phyloP scores from a whole-genome alignment of 139 green algal genomes.

The Pseudopediastrum boryanum region DNA sequence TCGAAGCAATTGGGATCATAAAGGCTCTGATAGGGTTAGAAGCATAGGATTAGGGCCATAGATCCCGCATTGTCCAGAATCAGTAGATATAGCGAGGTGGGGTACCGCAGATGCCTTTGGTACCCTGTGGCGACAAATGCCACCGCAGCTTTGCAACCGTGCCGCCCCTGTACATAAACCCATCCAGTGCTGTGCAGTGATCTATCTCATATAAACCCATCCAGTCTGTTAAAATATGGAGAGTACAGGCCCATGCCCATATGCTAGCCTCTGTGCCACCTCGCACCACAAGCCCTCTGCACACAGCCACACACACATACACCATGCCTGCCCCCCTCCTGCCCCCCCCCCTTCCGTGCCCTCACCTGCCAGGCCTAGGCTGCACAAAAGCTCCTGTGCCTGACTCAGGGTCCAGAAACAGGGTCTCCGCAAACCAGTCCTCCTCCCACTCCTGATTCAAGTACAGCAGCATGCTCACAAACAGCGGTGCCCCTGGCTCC shows the following conservation, averaged over 20 bases:
- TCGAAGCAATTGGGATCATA: too few relatives aligned
- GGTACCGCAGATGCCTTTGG: too few relatives aligned
- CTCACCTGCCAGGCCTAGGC: neutral
- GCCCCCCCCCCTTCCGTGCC: neutral
- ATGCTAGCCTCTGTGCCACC: neutral
- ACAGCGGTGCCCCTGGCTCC: conserved; percentile 79
- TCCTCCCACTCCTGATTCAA: conserved; percentile 74
- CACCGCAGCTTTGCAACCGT: too few relatives aligned
- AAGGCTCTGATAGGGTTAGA: too few relatives aligned
- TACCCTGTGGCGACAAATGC: too few relatives aligned
- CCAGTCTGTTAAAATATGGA: neutral
- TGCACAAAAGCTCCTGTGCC: conserved; percentile 1
- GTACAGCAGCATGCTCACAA: conserved; percentile 87
- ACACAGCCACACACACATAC: neutral
- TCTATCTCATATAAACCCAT: neutral
- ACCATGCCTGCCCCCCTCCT: too few relatives aligned
- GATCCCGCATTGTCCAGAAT: too few relatives aligned
- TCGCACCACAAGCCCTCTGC: neutral
- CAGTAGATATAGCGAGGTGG: too few relatives aligned
- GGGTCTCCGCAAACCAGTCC: conserved; percentile 80
- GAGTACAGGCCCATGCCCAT: neutral
- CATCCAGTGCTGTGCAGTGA: neutral
- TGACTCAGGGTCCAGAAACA: conserved; percentile 75
- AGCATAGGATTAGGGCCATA: too few relatives aligned
- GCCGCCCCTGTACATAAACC: neutral